Evolutionary conservation across 768 basidiomycete species (phyloP), one percentile per base, ranked within the genome.

Genomic region (Mycena belliarum): DNA sequence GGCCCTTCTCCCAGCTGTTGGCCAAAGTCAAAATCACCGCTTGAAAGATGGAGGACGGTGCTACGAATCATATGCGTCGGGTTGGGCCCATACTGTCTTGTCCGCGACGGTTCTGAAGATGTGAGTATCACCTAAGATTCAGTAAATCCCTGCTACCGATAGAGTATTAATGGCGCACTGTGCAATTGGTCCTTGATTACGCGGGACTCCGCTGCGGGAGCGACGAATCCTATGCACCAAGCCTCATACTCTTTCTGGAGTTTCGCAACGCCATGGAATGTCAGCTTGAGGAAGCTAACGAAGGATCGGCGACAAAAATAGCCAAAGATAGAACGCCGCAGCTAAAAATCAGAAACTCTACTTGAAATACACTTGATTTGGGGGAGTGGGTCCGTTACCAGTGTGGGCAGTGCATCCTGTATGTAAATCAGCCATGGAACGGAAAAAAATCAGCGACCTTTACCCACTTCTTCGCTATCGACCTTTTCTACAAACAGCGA

Each of bases 231-330:
- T 33, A 62, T 65, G 59, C 78, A 75, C 92, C 90, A 93, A 8
- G 75, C 72, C 56, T 81, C 75, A 65, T 89, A 91, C 65, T 92
- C 86, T 46, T 74, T 71, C 63, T 85, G 84, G 33, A 93, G 77
- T 63, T 83, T 82, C 49, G 80, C 76, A n/a, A 88, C 77, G 12
- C 87, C 90, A 45, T 80, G 78, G 63, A 87, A 92, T 0, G 91
- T 89, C 4, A 94, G 75, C 67, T 93, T 93, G 64, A 82, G 67
- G 70, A 87, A 93, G 64, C 81, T 86, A 47, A 91, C 79, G 59
- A 81, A 86, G 67, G 88, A 91, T 38, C 92, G 80, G 45, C 91
- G 87, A 63, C 82, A 85, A 66, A 93, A 93, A 65, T 84, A 90
- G 3, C 91, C 93, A 69, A 93, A 89, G 21, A 90, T 72, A 3